Conservation (phyloP, 495 filamentous ascomycete genomes). For the Penicillium bovifimosum region DNA sequence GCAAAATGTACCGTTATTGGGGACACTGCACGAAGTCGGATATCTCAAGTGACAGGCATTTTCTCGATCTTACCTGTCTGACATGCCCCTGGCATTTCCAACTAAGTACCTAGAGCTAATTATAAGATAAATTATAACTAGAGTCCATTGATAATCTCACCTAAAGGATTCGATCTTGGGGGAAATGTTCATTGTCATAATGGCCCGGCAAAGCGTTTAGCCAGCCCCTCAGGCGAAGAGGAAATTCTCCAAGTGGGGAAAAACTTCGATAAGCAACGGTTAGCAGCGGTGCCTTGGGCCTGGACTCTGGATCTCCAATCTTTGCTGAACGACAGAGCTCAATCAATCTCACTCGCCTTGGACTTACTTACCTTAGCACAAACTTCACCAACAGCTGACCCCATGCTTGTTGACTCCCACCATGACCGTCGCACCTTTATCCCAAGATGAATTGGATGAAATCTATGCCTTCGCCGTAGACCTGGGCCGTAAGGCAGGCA, state of each 20-base stretch:
- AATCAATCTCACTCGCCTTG: background rate
- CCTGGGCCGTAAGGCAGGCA: constrained; percentile 57
- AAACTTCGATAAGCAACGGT: constrained; percentile 18
- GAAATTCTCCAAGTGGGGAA: background rate
- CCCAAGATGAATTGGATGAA: constrained; percentile 47
- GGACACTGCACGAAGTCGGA: too few species aligned
- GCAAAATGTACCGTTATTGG: too few species aligned
- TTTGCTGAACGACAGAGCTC: constrained; percentile 13
- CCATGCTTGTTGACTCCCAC: background rate
- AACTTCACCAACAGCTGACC: background rate
- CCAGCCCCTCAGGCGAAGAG: too few species aligned
- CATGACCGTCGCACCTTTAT: constrained; percentile 20
- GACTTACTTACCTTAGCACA: background rate
- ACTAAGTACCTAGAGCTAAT: too few species aligned
- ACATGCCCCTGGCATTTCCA: too few species aligned
- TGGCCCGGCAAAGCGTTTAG: too few species aligned
- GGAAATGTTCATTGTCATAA: too few species aligned
- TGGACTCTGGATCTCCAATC: constrained; percentile 6
- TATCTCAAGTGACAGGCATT: too few species aligned
- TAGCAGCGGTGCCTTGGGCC: constrained; percentile 19
- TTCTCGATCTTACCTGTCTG: too few species aligned
- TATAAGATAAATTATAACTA: too few species aligned
- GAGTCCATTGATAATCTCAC: too few species aligned
- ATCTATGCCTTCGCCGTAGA: constrained; percentile 62
- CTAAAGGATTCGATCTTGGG: too few species aligned